Evolutionary conservation across 208 protist species (phyloP), one percentile per base, ranked within the genome.

Genomic region (Crithidia thermophila): DNA sequence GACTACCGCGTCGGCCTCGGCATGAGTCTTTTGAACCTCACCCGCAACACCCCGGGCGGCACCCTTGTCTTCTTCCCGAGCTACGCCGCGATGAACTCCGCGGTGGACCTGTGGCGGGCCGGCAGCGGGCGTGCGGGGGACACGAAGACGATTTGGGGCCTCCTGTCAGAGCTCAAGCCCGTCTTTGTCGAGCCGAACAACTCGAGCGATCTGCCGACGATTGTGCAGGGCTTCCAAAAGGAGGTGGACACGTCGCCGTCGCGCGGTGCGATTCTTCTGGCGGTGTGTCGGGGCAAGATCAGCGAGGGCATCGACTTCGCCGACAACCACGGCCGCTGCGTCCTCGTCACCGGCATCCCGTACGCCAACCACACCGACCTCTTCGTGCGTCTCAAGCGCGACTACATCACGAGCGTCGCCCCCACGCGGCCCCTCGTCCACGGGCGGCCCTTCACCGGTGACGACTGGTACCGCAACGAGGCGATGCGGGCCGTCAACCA

Each of bases 291-390:
- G n/a, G 98, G 98, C 30, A 99, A 98, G 68, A 83, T 99, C 25
- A 98, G 94, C 67, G 98, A 99, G 75, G 98, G 98, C 27, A 70
- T 99, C n/a, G 97, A 99, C 75, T 99, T 99, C 70, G 85, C 94
- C 18, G 96, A 99, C 70, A 39, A 87, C 23, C 90, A 98, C 69
- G 97, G 93, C 27, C 87, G 98, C 8, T 98, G 93, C 33, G 98
- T 99, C 0, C 59, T 99, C 2, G 90, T 99, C 34, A 94, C 88
- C 5, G 98, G 98, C 13, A 91, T 99, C 63, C 96, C 96, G 1
- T 98, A 89, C 77, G 90, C 94, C 40, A 97, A 95, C 73, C 76
- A 87, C 64, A 85, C 85, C 10, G 95, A 98, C 60, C 73, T 97
- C 23, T 94, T 94, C 65, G 90, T 97, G 11, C 85, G 88, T 0